Conservation (phyloP, 2,329 filamentous ascomycete species). For the Metarhizium rileyi region DNA sequence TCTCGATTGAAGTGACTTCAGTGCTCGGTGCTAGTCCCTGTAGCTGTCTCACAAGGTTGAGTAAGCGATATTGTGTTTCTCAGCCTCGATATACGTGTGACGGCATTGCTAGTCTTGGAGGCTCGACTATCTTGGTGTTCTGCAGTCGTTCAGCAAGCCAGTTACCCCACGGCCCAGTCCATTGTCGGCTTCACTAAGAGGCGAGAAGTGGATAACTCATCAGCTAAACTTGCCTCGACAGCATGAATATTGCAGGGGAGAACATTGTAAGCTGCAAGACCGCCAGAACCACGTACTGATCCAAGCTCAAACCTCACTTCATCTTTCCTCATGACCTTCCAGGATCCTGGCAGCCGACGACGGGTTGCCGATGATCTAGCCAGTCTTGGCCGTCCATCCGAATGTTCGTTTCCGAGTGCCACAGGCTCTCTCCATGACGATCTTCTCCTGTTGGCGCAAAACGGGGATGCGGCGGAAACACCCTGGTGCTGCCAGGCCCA, state of each 20-base stretch:
- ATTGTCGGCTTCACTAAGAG: background rate
- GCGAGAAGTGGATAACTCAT: background rate
- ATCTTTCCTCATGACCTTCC: background rate
- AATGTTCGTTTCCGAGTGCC: background rate
- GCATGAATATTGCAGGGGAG: background rate
- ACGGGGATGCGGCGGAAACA: background rate
- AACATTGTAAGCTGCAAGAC: background rate
- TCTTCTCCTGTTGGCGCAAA: background rate
- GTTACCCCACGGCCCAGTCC: background rate
- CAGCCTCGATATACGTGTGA: background rate
- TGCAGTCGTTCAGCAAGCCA: background rate
- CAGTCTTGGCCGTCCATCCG: background rate
- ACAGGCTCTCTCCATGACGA: background rate
- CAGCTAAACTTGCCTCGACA: too few species aligned
- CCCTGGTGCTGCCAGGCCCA: background rate
- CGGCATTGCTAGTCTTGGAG: background rate
- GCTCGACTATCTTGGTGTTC: background rate
- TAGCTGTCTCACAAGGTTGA: background rate
- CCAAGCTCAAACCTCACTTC: background rate
- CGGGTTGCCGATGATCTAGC: background rate
- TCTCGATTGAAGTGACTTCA: too few species aligned
- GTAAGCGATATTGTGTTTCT: background rate
- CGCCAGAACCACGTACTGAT: background rate
- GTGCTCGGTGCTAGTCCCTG: background rate
- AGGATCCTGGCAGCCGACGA: background rate